Evolutionary conservation across 2,329 filamentous ascomycete species (phyloP).

Genomic region (Aaosphaeria pasadenensis): DNA sequence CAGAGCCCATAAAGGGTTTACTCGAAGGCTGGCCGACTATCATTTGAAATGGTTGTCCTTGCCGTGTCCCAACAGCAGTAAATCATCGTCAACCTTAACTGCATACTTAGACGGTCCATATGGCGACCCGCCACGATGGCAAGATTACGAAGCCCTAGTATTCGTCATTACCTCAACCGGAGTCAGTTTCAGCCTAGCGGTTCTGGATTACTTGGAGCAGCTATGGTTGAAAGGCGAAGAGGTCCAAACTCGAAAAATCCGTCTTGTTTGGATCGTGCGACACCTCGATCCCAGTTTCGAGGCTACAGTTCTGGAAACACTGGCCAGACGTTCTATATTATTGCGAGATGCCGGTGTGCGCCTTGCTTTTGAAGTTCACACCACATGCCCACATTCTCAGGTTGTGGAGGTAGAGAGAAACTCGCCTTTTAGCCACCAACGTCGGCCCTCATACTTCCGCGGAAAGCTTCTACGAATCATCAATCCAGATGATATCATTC

Average conservation of each 20-base stretch:
- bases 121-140: conserved; percentile 20
- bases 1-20: conserved; percentile 17
- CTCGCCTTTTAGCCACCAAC: conserved; percentile 24
- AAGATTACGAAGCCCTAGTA: conserved; percentile 17
- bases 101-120: conserved; percentile 28
- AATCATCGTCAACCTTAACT: conserved; percentile 11
- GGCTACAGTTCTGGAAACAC: conserved; percentile 11
- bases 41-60: conserved; percentile 19
- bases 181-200: conserved; percentile 20
- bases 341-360: conserved; percentile 15
- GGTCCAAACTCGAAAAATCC: conserved; percentile 7
- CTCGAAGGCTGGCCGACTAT: conserved; percentile 17
- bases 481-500: conserved; percentile 14
- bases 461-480: conserved; percentile 13
- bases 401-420: background rate
- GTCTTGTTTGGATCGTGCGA: conserved; percentile 19
- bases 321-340: conserved; percentile 9
- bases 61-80: conserved; percentile 25
- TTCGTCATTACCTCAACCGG: conserved; percentile 23
- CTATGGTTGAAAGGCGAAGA: conserved; percentile 9
- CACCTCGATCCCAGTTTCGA: conserved; percentile 27
- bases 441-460: conserved; percentile 5
- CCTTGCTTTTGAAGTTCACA: conserved; percentile 14
- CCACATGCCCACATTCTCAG: conserved; percentile 15
- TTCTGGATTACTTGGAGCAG: conserved; percentile 23